Conservation (phyloP, 2,329 filamentous ascomycete species). For the Aspergillus aculeatus region DNA sequence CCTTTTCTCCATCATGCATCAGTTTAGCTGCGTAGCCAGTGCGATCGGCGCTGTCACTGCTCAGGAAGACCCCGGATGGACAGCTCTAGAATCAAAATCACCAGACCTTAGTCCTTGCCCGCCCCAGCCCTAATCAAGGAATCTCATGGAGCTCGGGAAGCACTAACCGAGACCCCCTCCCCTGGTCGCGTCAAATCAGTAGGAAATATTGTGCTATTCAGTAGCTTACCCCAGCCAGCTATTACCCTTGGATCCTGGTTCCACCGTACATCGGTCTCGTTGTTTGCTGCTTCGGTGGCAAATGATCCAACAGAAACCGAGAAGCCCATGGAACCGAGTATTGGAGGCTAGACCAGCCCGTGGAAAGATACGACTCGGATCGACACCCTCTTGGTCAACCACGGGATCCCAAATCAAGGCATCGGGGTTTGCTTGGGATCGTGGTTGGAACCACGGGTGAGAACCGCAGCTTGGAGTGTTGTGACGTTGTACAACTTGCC, state of each 20-base stretch:
- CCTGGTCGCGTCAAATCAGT: too few species aligned
- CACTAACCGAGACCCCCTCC: too few species aligned
- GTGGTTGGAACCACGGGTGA: background rate
- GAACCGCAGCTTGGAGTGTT: too few species aligned
- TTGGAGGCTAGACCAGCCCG: too few species aligned
- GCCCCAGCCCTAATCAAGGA: background rate
- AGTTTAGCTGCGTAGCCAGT: background rate
- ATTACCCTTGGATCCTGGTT: background rate
- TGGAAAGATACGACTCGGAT: background rate
- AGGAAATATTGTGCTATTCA: background rate
- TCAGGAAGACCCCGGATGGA: background rate
- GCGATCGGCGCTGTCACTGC: background rate
- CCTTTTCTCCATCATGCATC: background rate
- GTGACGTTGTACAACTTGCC: background rate
- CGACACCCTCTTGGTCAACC: background rate
- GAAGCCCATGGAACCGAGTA: too few species aligned
- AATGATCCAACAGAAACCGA: background rate
- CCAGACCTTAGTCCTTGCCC: background rate
- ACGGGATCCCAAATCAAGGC: background rate
- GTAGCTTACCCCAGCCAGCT: background rate
- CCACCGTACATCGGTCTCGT: background rate
- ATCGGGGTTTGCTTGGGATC: background rate
- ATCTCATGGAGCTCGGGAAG: too few species aligned
- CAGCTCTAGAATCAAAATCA: background rate
- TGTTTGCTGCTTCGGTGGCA: background rate